Base-by-base conservation (phyloP, 2,329 filamentous ascomycete genomes). In the Hyphodiscus sp. region DNA sequence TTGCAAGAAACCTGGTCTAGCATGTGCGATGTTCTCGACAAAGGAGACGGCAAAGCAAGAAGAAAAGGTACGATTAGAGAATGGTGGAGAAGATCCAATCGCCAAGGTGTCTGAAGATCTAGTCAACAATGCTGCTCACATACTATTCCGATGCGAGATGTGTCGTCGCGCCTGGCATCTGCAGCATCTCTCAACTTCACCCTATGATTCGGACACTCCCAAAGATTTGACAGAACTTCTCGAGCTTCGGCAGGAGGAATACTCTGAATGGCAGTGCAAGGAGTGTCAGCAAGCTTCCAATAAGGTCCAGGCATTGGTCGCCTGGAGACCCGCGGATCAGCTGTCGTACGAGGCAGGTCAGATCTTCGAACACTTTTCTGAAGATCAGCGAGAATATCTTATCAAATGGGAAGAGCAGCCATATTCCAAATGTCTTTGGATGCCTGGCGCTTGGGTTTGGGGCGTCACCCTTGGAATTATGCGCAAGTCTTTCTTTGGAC, bases 351-450 rank as follows among this genome's bases (percentile, higher is more conserved):
- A 71, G 15, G 66, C 75, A 3, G 80, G 78, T 1, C 73, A 77
- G 50, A 72, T 74, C 1, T 76, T 77, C 47, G 72, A 81, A 26
- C 72, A 80, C 50, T 72, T 89, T n/a, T 69, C 72, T 11, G 86
- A 94, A 64, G 86, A 90, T 51, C 77, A 87, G n/a, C 91, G 91
- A 60, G 90, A 96, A 61, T 99, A 97, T 65, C 79, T 99, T 2
- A 73, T 99, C 62, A 96, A 94, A 67, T 97, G 91, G 89, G 83
- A 87, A 45, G 76, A 77, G 0, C 77, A 81, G 52, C 96, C 92
- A 0, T 95, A 96, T 65, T 86, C 85, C 58, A 85, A 89, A 59
- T 89, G 88, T 50, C 77, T 76, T 7, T 99, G 95, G 94, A 87
- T 90, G 78, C 83, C 90, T 10, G 94, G 92, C 13, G 78, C 86